Evolutionary conservation across 1,284 basidiomycete genomes (phyloP), one percentile per base, ranked within the genome.

Genomic region (Malassezia caprae): DNA sequence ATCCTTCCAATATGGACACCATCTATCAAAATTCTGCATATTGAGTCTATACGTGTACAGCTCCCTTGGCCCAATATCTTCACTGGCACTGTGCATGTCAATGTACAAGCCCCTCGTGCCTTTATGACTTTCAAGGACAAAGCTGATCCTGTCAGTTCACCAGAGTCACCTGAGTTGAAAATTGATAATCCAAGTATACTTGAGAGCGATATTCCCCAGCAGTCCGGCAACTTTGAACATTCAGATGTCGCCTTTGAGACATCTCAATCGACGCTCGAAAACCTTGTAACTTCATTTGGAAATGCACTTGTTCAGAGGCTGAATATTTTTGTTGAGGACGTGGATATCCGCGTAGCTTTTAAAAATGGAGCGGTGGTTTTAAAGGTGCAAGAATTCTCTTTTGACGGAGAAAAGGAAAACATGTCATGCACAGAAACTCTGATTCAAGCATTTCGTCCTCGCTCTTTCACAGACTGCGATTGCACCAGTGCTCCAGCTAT

Each of bases 61-160:
- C 30, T 45, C 12, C 44, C 44, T 13, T 45, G 44, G 44, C 30
- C 44, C 12, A 45, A 45, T 23, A 30, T 45, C 6, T 45, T 45
- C 13, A 30, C 11, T 30, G 44, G 44, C 8, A 21, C 44, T 5
- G 44, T 45, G 7, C 28, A 23, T 12, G 44, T 45, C 19, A 13
- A 1, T 30, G 44, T 45, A 6, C 13, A 31, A 6, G 5, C 17
- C 12, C 27, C 44, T 30, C 27, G 19, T 6, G 44, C 26, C 19
- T 2, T n/a, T 6, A 15, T 23, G 44, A 4, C 8, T 19, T 24
- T 32, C n/a, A 17, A 43, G 12, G 24, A 24, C 12, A 3, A 43
- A 13, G 24, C 27, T n/a, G 41, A 43, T 21, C 8, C 41, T 21
- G 21, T 4, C 17, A 21, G 19, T 12, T 8, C 19, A 7, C 19